Conservation (phyloP, 306 rosid genomes). For the Gleditsia sinensis region DNA sequence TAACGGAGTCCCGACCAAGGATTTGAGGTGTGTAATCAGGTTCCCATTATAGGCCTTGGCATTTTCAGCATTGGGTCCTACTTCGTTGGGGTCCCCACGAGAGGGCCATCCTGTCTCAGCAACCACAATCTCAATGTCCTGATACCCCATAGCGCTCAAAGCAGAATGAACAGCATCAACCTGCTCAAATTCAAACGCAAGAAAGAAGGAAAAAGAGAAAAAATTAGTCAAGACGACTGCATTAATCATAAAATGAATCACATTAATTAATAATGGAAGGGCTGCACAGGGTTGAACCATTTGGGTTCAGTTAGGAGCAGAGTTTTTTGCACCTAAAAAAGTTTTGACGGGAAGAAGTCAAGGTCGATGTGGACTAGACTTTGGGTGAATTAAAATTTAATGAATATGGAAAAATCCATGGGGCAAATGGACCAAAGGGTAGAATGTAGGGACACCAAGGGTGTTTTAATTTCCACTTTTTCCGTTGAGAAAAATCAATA, state of each 20-base stretch:
- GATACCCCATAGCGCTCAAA: conserved; percentile 58
- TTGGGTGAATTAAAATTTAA: neutral
- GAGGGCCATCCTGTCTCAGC: conserved; percentile 99
- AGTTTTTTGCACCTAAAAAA: neutral
- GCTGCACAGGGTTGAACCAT: neutral
- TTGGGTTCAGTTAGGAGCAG: conserved; percentile 4
- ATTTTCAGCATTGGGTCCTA: conserved; percentile 71
- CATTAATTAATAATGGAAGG: neutral
- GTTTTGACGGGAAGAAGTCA: neutral
- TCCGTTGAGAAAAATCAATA: conserved; percentile 25
- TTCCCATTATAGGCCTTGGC: conserved; percentile 92
- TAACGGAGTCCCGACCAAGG: conserved; percentile 87
- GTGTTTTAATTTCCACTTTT: neutral
- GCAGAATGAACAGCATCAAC: conserved; percentile 91
- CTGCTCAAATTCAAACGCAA: conserved; percentile 43
- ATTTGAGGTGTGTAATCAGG: conserved; percentile 79
- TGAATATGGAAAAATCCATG: conserved; percentile 16
- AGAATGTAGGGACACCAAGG: conserved; percentile 18
- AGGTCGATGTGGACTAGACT: neutral
- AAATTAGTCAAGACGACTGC: no score
- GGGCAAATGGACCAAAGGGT: conserved; percentile 2
- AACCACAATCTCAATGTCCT: conserved; percentile 69
- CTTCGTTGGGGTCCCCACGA: conserved; percentile 71
- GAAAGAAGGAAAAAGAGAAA: neutral
- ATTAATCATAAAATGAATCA: neutral